Evolutionary conservation across 345 rosid genomes (phyloP).

Genomic region (Diplotaxis tenuifolia): DNA sequence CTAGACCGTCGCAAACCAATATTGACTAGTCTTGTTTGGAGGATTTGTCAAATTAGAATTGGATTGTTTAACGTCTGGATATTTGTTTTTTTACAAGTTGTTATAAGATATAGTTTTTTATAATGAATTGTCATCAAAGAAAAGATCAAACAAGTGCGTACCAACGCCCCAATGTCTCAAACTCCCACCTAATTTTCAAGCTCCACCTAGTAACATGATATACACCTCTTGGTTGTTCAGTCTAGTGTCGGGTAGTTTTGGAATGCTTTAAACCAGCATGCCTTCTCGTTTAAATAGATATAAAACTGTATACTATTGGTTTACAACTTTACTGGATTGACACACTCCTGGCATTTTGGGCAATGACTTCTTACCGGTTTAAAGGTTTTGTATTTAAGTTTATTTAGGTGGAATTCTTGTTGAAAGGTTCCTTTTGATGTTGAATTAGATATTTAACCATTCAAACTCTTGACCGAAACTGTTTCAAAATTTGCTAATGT

Average conservation of each 20-base stretch:
- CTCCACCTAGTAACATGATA: neutral
- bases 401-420: too few species aligned
- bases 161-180: neutral
- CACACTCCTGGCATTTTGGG: neutral
- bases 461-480: neutral
- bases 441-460: neutral
- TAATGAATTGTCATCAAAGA: neutral
- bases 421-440: neutral
- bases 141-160: neutral
- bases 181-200: constrained; percentile 2
- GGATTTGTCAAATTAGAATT: constrained; percentile 7
- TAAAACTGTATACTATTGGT: neutral
- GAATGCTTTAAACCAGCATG: neutral
- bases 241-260: neutral
- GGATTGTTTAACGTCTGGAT: neutral
- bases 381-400: too few species aligned
- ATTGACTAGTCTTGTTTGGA: constrained; percentile 31
- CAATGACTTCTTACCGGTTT: neutral
- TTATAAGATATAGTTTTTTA: neutral
- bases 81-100: constrained; percentile 16
- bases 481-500: neutral
- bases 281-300: neutral
- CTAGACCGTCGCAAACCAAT: constrained; percentile 27
- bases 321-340: neutral
- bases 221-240: neutral